Percentiles rank a stretch among this genome's conserved stretches.
These are phyloP conservation scores for Pinus tabuliformis DNA, from an alignment of 75 land plant species.

Conservation along the genomic window DNA sequence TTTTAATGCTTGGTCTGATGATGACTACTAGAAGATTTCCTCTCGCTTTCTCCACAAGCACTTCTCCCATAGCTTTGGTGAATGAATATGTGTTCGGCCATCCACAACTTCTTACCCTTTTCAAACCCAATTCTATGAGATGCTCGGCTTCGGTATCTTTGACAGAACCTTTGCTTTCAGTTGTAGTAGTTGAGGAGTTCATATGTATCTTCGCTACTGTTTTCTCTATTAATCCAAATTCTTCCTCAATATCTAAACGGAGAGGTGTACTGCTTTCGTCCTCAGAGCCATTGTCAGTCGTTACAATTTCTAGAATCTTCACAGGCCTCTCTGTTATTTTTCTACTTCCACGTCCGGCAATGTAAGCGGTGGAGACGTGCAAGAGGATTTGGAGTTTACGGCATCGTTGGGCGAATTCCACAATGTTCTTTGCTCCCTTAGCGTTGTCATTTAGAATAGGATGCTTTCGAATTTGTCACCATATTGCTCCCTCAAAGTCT, in stretches of 20 bases:
- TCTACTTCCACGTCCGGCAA: background rate
- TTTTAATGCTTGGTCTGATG: conserved; percentile 63
- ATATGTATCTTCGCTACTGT: no score
- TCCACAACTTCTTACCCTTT: conserved; percentile 58
- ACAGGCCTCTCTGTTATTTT: background rate
- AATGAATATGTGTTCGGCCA: conserved; percentile 87
- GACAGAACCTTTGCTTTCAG: no score
- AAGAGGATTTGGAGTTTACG: conserved; percentile 27
- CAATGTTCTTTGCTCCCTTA: conserved; percentile 33
- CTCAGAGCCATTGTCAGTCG: background rate
- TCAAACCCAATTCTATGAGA: conserved; percentile 38
- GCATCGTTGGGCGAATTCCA: conserved; percentile 42
- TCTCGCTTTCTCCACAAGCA: conserved; percentile 36
- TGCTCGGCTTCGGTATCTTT: background rate
- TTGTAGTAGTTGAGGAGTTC: no score
- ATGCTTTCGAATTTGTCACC: conserved; percentile 29
- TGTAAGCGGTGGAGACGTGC: conserved; percentile 38
- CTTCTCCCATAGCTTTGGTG: conserved; percentile 84
- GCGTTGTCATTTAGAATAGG: conserved; percentile 44
- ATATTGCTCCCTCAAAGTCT: conserved; percentile 28
- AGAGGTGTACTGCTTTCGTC: background rate
- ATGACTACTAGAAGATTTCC: conserved; percentile 50
- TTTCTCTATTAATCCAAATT: background rate
- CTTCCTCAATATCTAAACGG: background rate
- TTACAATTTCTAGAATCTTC: background rate